Base-by-base conservation (phyloP, 2,329 filamentous ascomycete species). In the Exophiala phaeomuriformis region DNA sequence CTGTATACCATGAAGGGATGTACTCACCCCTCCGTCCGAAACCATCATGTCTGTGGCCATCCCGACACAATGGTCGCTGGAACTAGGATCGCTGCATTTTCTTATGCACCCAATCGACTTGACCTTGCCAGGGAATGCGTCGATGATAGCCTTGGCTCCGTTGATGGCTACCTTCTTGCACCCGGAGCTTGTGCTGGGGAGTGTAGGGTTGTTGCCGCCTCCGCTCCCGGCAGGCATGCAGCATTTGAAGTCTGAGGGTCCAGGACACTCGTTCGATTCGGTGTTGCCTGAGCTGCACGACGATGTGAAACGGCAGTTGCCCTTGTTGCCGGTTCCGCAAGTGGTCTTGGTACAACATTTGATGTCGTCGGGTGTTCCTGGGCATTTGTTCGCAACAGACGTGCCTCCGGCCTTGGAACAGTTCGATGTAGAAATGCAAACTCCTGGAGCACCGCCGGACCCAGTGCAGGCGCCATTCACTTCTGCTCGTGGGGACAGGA, bases 321-420 rank as follows among this genome's bases (percentile, higher is more conserved):
- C 57, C 30, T 55, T 52, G 43, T 51, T 48, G 28, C 47, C 51
- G 1, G 55, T 59, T 10, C 47, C 53, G 30, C 61, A 61, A 28
- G 39, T 37, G 30, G 56, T 48, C 28, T 57, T 62, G 8, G 59
- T 62, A 48, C 59, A 64, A 51, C 61, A 64, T 53, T 63, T 56
- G 44, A 64, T 53, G 37, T 60, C 49, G 28, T 59, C 57, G 4
- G 65, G 61, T 39, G 65, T 64, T 7, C 60, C 63, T 19, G 62
- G 56, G 43, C 64, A 65, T 36, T 65, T 68, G 12, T 69, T 68
- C 31, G 62, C 59, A 55, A 70, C 67, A 52, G 67, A 67, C 47
- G 64, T 69, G 39, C 72, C 73, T 51, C 72, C 72, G 10, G 56
- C 53, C 1, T 64, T 54, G 10, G 64, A 59, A 65, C 74, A 76